Percentiles rank a stretch among this genome's conserved stretches.
phyloP scores from a whole-genome alignment of 768 basidiomycete species.

The Boletus huronensis region DNA sequence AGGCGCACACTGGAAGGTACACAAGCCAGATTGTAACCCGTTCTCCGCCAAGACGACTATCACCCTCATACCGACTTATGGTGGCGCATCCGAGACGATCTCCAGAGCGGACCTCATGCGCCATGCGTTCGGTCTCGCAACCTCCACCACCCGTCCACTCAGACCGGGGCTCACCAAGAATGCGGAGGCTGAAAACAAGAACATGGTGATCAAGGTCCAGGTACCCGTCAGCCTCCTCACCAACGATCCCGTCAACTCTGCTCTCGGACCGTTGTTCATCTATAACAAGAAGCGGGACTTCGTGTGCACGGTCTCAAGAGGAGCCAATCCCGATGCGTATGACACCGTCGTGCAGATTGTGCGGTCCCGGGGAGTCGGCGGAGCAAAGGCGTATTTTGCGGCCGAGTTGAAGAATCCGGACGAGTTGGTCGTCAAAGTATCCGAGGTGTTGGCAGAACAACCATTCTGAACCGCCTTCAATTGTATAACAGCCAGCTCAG shows the following conservation, averaged over 20 bases:
- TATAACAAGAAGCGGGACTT: slow-evolving; percentile 56
- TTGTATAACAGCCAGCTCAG: background rate
- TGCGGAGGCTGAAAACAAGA: slow-evolving; percentile 32
- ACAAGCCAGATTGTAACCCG: slow-evolving; percentile 46
- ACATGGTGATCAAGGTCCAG: slow-evolving; percentile 54
- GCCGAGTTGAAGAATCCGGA: slow-evolving; percentile 47
- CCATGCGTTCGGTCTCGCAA: slow-evolving; percentile 26
- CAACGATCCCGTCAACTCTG: slow-evolving; percentile 2
- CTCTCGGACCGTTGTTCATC: slow-evolving; percentile 35
- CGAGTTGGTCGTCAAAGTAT: slow-evolving; percentile 48
- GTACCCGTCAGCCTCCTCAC: slow-evolving; percentile 31
- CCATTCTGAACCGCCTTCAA: slow-evolving; percentile 40
- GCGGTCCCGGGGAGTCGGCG: slow-evolving; percentile 38
- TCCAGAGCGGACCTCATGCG: slow-evolving; percentile 33
- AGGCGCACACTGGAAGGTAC: slow-evolving; percentile 47
- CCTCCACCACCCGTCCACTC: slow-evolving; percentile 14
- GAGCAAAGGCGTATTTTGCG: slow-evolving; percentile 51
- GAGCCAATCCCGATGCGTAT: slow-evolving; percentile 37
- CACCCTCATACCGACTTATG: slow-evolving; percentile 45
- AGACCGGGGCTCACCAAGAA: slow-evolving; percentile 23
- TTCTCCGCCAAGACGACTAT: slow-evolving; percentile 44
- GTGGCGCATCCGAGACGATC: slow-evolving; percentile 11
- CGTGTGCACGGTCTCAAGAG: slow-evolving; percentile 39
- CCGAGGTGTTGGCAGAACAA: slow-evolving; percentile 54
- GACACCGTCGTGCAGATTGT: slow-evolving; percentile 40